phyloP scores from a whole-genome alignment of 2,329 filamentous ascomycete species.

The Botrytis galanthina region DNA sequence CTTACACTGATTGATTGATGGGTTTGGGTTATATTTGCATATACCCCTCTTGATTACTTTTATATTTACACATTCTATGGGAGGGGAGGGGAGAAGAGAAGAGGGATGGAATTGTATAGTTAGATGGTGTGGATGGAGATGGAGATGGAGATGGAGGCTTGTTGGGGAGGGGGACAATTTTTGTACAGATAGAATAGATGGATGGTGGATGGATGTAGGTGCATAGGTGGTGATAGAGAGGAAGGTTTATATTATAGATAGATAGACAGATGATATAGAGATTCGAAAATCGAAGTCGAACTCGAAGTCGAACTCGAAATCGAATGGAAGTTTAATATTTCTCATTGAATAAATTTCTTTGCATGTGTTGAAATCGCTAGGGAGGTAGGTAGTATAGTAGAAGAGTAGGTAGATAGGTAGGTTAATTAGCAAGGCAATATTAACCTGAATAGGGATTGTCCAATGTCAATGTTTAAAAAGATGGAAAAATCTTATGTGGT shows the following conservation, averaged over 20 bases:
- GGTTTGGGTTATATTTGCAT: constrained; percentile 2
- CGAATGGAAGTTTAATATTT: not conserved
- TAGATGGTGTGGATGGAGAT: not conserved
- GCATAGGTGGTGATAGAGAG: not conserved
- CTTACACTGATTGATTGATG: not conserved
- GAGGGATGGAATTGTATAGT: not conserved
- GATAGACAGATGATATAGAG: not conserved
- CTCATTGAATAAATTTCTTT: not conserved
- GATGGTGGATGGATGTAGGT: not conserved
- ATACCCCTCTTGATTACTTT: not conserved
- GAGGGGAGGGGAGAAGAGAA: not conserved
- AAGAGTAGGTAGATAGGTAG: too few species aligned
- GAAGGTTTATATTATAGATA: not conserved
- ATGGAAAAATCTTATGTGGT: too few species aligned
- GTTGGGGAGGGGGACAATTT: too few species aligned
- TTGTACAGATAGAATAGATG: not conserved
- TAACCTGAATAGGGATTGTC: too few species aligned
- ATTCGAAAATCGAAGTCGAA: not conserved
- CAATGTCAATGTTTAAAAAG: too few species aligned
- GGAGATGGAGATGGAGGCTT: not conserved
- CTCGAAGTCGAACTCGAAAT: too few species aligned
- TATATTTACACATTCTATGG: not conserved
- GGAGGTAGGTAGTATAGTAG: too few species aligned
- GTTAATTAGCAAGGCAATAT: too few species aligned
- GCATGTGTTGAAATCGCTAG: too few species aligned